A percentile compares a stretch with the other conserved stretches of the same genome.
These are phyloP conservation scores for Xylariaceae sp. DNA, from an alignment of 2,329 filamentous ascomycete species.

Conservation along the genomic window DNA sequence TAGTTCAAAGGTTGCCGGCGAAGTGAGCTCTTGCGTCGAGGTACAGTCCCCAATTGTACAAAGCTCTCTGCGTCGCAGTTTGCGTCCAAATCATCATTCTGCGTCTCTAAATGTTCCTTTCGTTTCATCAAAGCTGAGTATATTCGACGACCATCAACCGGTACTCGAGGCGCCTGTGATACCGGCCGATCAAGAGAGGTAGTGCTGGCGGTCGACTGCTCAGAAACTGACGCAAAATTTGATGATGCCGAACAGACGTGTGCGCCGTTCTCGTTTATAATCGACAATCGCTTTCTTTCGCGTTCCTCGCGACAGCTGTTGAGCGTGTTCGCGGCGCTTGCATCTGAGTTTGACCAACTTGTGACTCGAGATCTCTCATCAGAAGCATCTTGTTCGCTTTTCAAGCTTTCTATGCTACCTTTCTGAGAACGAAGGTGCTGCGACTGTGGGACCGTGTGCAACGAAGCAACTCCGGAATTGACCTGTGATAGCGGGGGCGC, in stretches of 20 bases:
- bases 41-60: slow-evolving; percentile 17
- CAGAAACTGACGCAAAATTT: slow-evolving; percentile 27
- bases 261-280: slow-evolving; percentile 56
- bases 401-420: slow-evolving; percentile 52
- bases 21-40: slow-evolving; percentile 24
- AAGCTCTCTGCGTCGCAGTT: slow-evolving; percentile 22
- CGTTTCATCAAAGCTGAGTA: slow-evolving; percentile 62
- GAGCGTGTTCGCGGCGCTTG: slow-evolving; percentile 49
- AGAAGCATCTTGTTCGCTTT: slow-evolving; percentile 37
- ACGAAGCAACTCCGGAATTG: slow-evolving; percentile 45
- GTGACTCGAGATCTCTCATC: slow-evolving; percentile 63
- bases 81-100: slow-evolving; percentile 19
- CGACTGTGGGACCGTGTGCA: slow-evolving; percentile 45
- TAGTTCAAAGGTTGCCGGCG: background rate
- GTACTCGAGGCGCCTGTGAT: slow-evolving; percentile 18
- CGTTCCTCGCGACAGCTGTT: slow-evolving; percentile 39
- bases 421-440: slow-evolving; percentile 49
- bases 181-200: slow-evolving; percentile 13
- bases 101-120: slow-evolving; percentile 39
- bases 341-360: slow-evolving; percentile 66
- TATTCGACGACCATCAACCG: slow-evolving; percentile 54
- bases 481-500: slow-evolving; percentile 43
- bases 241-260: slow-evolving; percentile 41
- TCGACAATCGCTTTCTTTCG: slow-evolving; percentile 56
- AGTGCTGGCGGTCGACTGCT: slow-evolving; percentile 22